Base-by-base conservation (phyloP, 2,329 filamentous ascomycete genomes). In the Zalaria sp. region DNA sequence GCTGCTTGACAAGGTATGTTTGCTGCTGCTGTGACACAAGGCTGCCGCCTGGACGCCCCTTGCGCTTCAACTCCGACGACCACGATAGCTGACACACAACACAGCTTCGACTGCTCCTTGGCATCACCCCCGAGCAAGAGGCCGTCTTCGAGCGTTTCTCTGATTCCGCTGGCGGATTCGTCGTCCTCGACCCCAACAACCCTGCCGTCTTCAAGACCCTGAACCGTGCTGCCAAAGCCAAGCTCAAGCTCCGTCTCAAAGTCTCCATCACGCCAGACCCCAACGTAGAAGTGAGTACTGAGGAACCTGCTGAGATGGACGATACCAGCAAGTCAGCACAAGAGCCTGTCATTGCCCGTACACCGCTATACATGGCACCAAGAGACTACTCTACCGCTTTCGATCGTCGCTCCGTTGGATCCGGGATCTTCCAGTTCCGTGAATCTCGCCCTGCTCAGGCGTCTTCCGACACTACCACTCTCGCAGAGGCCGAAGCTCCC, bases 221-320 rank as follows among this genome's bases (percentile, higher is more conserved):
- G 35, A 89, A 91, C 60, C 82, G 91, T 55, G 91, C 91, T 51
- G 91, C 91, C 49, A 98, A 95, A 70, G 91, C 91, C 32, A 98
- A 98, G 73, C 79, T 88, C 50, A 98, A 96, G 79, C 79, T 98
- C 52, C 88, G 91, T 63, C 75, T 98, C 45, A 84, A 56, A 49
- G 57, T 56, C 4, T 57, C 57, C n/a, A 53, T 58, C 37, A 51
- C 51, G 5, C 51, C 55, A 8, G 34, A 43, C 11, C 11, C 35
- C 25, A 37, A 44, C 26, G 43, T 47, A n/a, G 18, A 40, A 3
- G 37, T 31, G 29, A 31, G 39, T 11, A 26, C 25, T 4, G 28
- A 40, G 25, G 34, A 27, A 31, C 38, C 38, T 25, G 29, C 39
- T 11, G 46, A 44, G 28, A 46, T 37, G 35, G 43, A 45, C 9